Evolutionary conservation across 805 yeast genomes (phyloP), one percentile per base, ranked within the genome.

Genomic region (Yamadazyma phyllophila): DNA sequence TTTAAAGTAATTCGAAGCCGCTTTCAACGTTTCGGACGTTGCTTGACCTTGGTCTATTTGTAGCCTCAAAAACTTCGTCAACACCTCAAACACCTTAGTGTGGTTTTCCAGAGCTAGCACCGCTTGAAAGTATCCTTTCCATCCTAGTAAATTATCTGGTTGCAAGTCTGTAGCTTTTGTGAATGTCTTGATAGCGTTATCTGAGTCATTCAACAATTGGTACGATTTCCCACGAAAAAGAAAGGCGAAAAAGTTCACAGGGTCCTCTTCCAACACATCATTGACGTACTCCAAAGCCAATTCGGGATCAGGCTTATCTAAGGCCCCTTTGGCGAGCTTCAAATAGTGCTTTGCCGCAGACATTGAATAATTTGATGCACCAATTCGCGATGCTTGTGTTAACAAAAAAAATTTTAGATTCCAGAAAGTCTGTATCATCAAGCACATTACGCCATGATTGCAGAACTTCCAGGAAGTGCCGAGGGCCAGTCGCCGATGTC

Each of bases 71-170:
- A 76, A 74, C 3, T 67, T 63, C 2, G 77, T 71, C 44, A 78
- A 58, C 5, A 77, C 69, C 0, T 61, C 54, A 55, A 85, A 83
- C 60, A 77, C 82, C 2, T 62, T 45, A 3, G 60, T 55, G 50
- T 66, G 68, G 44, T 78, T 74, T 2, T 68, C 59, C 27, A 55
- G 52, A 10, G 63, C 55, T 44, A 66, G 64, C 9, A 66, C 70
- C 0, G 80, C 61, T 39, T 78, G 75, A 47, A 81, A 65, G 48
- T 83, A 71, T 1, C 98, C 98, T 57, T 87, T 88, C 95, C 94
- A 91, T 0, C 90, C 95, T 20, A 78, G 61, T 1, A 81, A 51
- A 41, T 83, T 79, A 1, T 69, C 67, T 0, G 79, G 74, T 26
- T 80, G 76, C 1, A 82, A 42, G 5, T 60, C 54, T 2, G 80